phyloP scores from a whole-genome alignment of 805 yeast species.

The Metschnikowia cerradonensis region DNA sequence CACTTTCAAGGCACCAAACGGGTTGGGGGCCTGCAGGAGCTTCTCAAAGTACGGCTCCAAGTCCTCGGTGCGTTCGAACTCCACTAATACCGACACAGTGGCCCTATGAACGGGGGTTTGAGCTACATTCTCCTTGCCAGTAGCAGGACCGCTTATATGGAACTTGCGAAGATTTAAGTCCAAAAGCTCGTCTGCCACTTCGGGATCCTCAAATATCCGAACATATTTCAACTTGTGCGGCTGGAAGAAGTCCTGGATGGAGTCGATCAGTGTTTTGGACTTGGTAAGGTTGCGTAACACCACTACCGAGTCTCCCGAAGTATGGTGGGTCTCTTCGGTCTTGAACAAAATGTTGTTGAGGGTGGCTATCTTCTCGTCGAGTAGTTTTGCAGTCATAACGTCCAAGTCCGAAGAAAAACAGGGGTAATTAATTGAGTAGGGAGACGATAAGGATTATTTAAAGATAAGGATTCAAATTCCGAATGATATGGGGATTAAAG shows the following conservation, averaged over 20 bases:
- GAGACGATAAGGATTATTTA: too few relatives aligned
- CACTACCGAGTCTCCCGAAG: background rate
- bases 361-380: background rate
- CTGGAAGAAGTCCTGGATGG: slow-evolving; percentile 1
- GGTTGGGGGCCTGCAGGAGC: background rate
- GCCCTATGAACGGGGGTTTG: background rate
- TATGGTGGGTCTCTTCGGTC: background rate
- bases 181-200: background rate
- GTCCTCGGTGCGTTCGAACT: background rate
- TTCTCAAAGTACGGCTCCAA: slow-evolving; percentile 1
- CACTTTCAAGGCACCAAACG: background rate
- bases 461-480: too few relatives aligned
- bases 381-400: background rate
- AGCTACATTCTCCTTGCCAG: background rate
- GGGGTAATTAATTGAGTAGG: too few relatives aligned
- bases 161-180: slow-evolving; percentile 2
- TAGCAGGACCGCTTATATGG: background rate
- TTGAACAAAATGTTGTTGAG: background rate
- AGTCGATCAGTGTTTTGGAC: slow-evolving; percentile 3
- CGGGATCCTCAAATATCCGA: background rate
- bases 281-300: background rate
- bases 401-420: too few relatives aligned
- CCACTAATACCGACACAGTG: background rate
- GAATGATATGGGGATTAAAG: too few relatives aligned
- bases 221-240: slow-evolving; percentile 1